Conservation (phyloP, 768 basidiomycete genomes). For the Russula sp. region DNA sequence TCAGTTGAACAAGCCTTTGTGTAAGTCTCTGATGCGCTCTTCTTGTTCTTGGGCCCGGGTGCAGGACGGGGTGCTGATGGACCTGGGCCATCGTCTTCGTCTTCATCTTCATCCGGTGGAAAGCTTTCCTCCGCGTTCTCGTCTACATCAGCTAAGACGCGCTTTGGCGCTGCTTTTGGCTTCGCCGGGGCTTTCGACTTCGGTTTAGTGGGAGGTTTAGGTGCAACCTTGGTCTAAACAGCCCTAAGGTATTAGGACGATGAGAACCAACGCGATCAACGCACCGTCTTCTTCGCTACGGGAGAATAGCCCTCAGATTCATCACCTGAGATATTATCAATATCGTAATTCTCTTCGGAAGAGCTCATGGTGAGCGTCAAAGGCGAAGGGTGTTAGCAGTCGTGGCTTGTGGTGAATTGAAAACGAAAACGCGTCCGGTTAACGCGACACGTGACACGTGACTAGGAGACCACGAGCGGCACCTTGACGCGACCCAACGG, state of each 20-base stretch:
- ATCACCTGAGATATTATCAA: constrained; percentile 51
- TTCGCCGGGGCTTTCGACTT: constrained; percentile 45
- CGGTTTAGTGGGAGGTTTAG: constrained; percentile 40
- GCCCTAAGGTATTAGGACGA: constrained; percentile 10
- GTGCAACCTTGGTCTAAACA: constrained; percentile 40
- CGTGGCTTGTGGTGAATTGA: neutral
- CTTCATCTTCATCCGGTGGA: constrained; percentile 37
- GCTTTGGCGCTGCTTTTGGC: constrained; percentile 52
- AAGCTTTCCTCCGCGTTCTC: constrained; percentile 50
- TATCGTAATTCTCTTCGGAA: constrained; percentile 66
- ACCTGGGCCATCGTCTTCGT: constrained; percentile 26
- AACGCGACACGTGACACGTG: constrained; percentile 22
- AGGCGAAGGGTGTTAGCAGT: neutral
- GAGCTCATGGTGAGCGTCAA: constrained; percentile 52
- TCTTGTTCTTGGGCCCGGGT: constrained; percentile 53
- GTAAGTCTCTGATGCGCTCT: constrained; percentile 87
- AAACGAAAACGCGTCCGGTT: neutral
- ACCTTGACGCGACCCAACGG: too few species aligned
- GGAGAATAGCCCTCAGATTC: constrained; percentile 69
- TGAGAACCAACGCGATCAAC: constrained; percentile 25
- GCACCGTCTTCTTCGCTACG: constrained; percentile 43
- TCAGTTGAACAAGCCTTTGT: constrained; percentile 54
- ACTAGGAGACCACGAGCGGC: neutral
- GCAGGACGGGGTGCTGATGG: constrained; percentile 27
- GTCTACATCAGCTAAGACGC: constrained; percentile 56